phyloP scores from a whole-genome alignment of 805 yeast species.

The Candida multigemmis region DNA sequence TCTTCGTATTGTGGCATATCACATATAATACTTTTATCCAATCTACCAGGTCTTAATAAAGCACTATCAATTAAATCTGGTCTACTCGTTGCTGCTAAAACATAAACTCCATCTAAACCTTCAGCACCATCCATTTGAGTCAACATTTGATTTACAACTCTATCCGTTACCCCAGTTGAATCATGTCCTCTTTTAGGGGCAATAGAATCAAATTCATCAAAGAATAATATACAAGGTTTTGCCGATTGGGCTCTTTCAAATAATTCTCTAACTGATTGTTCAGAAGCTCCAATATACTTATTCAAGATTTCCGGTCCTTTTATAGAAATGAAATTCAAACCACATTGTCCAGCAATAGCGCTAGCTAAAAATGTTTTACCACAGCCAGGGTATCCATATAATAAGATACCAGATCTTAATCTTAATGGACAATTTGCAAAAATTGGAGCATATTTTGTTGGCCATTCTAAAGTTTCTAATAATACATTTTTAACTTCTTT shows the following conservation, averaged over 20 bases:
- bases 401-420: constrained; percentile 77
- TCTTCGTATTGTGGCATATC: constrained; percentile 72
- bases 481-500: constrained; percentile 64
- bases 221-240: constrained; percentile 85
- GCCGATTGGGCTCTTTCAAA: constrained; percentile 94
- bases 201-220: constrained; percentile 94
- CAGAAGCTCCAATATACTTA: constrained; percentile 95
- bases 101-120: constrained; percentile 93
- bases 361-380: constrained; percentile 91
- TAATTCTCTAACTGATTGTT: constrained; percentile 85
- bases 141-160: constrained; percentile 93
- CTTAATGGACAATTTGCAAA: constrained; percentile 82
- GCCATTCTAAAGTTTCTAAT: constrained; percentile 93
- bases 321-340: constrained; percentile 83
- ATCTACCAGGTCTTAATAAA: constrained; percentile 86
- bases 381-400: constrained; percentile 97
- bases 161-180: constrained; percentile 94
- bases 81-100: constrained; percentile 90
- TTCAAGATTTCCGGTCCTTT: constrained; percentile 95
- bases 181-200: constrained; percentile 98
- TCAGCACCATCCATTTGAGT: constrained; percentile 99
- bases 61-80: constrained; percentile 97
- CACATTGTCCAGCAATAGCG: constrained; percentile 91
- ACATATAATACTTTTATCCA: constrained; percentile 87
- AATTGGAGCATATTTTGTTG: constrained; percentile 93